Evolutionary conservation across 2,329 filamentous ascomycete genomes (phyloP).

Genomic region (Ciborinia camelliae): DNA sequence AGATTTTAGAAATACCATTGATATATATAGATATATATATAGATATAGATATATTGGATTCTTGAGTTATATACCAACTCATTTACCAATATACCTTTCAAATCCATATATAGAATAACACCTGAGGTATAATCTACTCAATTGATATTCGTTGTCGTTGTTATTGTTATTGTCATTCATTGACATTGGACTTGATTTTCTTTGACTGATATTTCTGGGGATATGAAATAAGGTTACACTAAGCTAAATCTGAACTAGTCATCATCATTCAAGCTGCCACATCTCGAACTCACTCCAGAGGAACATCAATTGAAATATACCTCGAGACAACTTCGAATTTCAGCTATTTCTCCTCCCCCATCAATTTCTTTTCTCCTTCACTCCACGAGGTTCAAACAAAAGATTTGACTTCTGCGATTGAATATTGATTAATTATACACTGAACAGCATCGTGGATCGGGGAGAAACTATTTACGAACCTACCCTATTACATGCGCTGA

Average conservation of each 20-base stretch:
- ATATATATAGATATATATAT: no score
- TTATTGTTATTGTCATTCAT: not conserved
- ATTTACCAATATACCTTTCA: no score
- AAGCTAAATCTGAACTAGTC: constrained; percentile 21
- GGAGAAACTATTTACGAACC: constrained; percentile 24
- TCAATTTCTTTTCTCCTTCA: not conserved
- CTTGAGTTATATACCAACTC: no score
- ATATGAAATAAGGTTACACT: constrained; percentile 6
- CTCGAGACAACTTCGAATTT: not conserved
- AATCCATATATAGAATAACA: no score
- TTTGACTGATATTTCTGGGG: not conserved
- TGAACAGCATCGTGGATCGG: constrained; percentile 13
- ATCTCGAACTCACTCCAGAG: constrained; percentile 19
- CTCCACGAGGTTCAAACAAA: not conserved
- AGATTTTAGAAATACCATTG: no score
- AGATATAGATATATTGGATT: no score
- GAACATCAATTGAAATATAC: constrained; percentile 9
- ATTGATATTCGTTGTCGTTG: no score
- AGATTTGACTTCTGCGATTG: not conserved
- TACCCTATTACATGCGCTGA: constrained; percentile 12
- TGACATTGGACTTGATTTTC: no score
- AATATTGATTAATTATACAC: not conserved
- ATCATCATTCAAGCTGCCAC: constrained; percentile 19
- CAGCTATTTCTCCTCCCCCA: not conserved
- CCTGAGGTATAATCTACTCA: no score